Conservation (phyloP, 2,329 filamentous ascomycete species). For the Sporothrix dimorphospora region DNA sequence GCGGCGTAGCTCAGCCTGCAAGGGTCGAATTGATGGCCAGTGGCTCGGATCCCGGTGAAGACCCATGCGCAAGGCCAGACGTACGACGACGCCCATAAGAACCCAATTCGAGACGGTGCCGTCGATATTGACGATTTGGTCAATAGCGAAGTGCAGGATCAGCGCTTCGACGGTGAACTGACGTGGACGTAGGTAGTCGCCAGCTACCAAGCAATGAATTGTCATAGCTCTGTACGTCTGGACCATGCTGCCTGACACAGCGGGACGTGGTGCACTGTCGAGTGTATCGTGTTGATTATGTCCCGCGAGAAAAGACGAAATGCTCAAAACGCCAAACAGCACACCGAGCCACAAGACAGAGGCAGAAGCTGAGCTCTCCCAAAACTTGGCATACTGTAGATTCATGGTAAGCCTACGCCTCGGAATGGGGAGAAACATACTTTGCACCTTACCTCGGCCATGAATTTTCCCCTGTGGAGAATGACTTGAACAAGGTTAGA, state of each 20-base stretch:
- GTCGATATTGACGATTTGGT: background rate
- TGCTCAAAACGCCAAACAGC: background rate
- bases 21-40: background rate
- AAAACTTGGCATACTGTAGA: background rate
- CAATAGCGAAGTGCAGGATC: conserved; percentile 12
- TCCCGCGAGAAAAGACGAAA: background rate
- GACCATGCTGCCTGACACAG: background rate
- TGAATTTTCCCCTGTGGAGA: background rate
- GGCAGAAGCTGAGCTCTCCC: background rate
- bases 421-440: background rate
- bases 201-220: background rate
- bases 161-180: conserved; percentile 7
- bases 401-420: background rate
- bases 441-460: background rate
- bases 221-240: conserved; percentile 4
- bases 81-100: background rate
- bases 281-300: background rate
- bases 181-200: background rate
- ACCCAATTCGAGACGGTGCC: conserved; percentile 10
- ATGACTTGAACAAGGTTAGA: background rate
- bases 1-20: background rate
- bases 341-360: background rate
- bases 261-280: background rate
- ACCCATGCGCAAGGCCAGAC: background rate
- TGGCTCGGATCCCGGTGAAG: background rate